A percentile compares a stretch with the other conserved stretches of the same genome.
Evolutionary conservation across 2,329 filamentous ascomycete species (phyloP).

Genomic region (Hypoxylon sp.): DNA sequence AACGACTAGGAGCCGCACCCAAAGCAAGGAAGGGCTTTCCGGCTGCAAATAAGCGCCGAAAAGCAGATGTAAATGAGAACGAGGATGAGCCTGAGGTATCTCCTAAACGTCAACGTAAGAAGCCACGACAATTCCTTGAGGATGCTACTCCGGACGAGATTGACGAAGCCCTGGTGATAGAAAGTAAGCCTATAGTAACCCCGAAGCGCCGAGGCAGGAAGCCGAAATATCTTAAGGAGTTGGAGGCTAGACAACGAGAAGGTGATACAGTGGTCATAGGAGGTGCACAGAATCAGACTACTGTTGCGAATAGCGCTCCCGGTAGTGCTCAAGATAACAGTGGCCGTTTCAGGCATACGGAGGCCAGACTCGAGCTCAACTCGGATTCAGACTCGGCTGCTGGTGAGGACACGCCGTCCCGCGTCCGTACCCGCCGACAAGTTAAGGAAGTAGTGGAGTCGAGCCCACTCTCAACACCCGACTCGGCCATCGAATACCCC

Average conservation of each 20-base stretch:
- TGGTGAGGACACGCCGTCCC: conserved; percentile 41
- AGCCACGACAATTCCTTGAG: conserved; percentile 38
- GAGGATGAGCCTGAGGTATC: conserved; percentile 43
- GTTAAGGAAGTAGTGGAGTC: conserved; percentile 45
- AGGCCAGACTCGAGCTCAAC: conserved; percentile 50
- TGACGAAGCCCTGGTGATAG: conserved; percentile 38
- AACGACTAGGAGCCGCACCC: conserved; percentile 36
- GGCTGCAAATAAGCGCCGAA: conserved; percentile 15
- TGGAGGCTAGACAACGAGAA: conserved; percentile 9
- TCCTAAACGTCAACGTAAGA: conserved; percentile 46
- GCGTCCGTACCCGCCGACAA: conserved; percentile 45
- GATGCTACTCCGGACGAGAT: conserved; percentile 39
- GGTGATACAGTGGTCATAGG: conserved; percentile 35
- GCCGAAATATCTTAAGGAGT: conserved; percentile 44
- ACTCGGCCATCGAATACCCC: conserved; percentile 40
- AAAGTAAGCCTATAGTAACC: conserved; percentile 34
- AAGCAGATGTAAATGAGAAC: conserved; percentile 25
- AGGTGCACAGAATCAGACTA: conserved; percentile 22
- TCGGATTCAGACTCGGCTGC: conserved; percentile 45
- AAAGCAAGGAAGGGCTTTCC: conserved; percentile 38
- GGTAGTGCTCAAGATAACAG: conserved; percentile 34
- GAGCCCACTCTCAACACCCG: conserved; percentile 52
- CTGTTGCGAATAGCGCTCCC: conserved; percentile 11
- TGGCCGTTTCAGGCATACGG: conserved; percentile 49
- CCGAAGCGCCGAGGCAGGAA: conserved; percentile 50